Conservation (phyloP, 768 basidiomycete species). For the Baorangia bicolor region DNA sequence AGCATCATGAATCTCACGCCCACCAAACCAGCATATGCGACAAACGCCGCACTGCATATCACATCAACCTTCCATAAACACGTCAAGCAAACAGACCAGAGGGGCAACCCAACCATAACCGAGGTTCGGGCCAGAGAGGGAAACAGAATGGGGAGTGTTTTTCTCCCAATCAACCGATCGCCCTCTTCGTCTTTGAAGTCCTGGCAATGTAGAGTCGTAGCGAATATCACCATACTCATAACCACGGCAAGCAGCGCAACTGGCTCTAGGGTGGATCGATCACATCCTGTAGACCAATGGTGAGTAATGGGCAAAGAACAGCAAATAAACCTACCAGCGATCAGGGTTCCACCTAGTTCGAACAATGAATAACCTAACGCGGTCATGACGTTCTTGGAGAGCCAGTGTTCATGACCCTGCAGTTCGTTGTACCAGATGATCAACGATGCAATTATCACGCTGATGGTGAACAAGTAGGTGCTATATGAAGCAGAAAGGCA, state of each 20-base stretch:
- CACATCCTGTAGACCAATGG: conserved; percentile 18
- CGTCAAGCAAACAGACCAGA: conserved; percentile 32
- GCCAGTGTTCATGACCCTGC: conserved; percentile 29
- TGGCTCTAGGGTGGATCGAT: conserved; percentile 24
- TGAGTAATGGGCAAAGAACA: conserved; percentile 1
- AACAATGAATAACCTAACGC: conserved; percentile 39
- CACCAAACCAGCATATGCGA: conserved; percentile 25
- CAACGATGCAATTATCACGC: conserved; percentile 26
- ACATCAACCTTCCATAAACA: conserved; percentile 28
- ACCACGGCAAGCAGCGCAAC: conserved; percentile 29
- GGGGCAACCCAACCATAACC: conserved; percentile 27
- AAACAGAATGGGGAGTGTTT: conserved; percentile 44
- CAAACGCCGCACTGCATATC: conserved; percentile 26
- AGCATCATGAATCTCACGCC: conserved; percentile 29
- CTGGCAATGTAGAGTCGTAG: conserved; percentile 36
- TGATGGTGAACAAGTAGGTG: conserved; percentile 32
- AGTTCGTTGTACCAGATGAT: conserved; percentile 41
- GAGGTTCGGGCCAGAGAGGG: conserved; percentile 32
- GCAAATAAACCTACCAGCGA: conserved; percentile 31
- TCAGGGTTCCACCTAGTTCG: conserved; percentile 37
- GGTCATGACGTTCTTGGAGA: conserved; percentile 35
- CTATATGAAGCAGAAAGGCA: conserved; percentile 37
- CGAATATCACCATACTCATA: conserved; percentile 33
- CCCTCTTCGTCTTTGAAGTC: conserved; percentile 45
- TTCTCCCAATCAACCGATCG: conserved; percentile 38